Evolutionary conservation across 148 eudicot species (phyloP), one percentile per base, ranked within the genome.

Genomic region (Oxyria digyna): DNA sequence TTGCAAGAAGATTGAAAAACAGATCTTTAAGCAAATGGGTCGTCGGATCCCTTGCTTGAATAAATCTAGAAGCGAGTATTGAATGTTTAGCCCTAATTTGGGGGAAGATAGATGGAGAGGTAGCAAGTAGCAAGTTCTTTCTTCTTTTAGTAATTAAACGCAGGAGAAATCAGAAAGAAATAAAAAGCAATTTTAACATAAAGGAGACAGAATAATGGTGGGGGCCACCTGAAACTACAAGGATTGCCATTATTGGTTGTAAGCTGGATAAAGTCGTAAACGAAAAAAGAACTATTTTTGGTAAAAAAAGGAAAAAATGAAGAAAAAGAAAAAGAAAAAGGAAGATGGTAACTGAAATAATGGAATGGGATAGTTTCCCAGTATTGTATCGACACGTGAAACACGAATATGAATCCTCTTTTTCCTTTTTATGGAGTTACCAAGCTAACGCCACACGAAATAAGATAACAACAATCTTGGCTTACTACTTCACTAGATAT

Each of bases 141-240:
- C 87, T 83, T 71, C 75, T 83, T 83, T 83, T 83, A 75, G 87
- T 69, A 80, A n/a, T n/a, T n/a, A n/a, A 70, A 42, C 67, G 29
- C 13, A 17, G 20, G 57, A 40, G 69, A 14, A 50, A 79, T 20
- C 69, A 55, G 41, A 77, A 80, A 75, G 69, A 75, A 71, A 72
- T 45, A 78, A 55, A 59, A 41, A 67, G 18, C 43, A 27, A 14
- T n/a, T n/a, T n/a, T 5, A 62, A 6, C 17, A 46, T 6, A 41
- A 33, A 33, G 26, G 59, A 48, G n/a, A 70, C 18, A 37, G 35
- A 18, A 29, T 46, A 55, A 67, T 42, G 15, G 38, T 35, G 38
- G 41, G 41, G 41, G 4, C 41, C 41, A 38, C 41, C 3, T 38
- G 8, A 38, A 5, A 38, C 41, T 38, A 38, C 6, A 35, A 38